Base-by-base conservation (phyloP, 2,329 filamentous ascomycete genomes). In the Fusarium neocosmosporiellum region DNA sequence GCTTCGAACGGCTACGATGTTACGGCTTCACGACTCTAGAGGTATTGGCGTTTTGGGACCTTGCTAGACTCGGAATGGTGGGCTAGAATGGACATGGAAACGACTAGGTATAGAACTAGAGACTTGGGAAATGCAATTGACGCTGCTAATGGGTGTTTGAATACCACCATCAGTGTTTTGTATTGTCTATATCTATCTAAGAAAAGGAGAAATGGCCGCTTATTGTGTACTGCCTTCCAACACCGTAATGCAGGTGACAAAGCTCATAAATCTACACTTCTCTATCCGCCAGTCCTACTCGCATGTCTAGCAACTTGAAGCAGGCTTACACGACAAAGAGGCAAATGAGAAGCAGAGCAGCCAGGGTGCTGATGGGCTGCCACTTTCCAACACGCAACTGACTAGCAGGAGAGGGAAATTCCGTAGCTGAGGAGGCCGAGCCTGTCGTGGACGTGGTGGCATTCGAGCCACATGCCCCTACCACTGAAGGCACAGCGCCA, bases 401-500 rank as follows among this genome's bases (percentile, higher is more conserved):
- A 5, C 16, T 14, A 11, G 18, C 22, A 29, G 54, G 39, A 27
- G 54, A 57, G 39, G 34, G 2, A 5, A 7, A 6, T 6, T 9
- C 34, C 7, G 20, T 37, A 7, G 20, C 14, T 5, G 31, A 34
- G 31, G 50, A 13, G 18, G 54, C 22, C 3, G 55, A 41, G 7
- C 13, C 22, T 14, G 55, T 16, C 11, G 57, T 46, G 14, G 57
- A 11, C 3, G 54, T 29, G 34, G 31, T 34, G n/a, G 24, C 7
- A 27, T 59, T 59, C 5, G 57, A 59, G 27, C 61, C 54, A 31
- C 75, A 77, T 6, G 65, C 64, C 22, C 75, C 75, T 20, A 58
- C 53, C 1, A 67, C 34, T 18, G 66, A 65, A 6, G 69, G 70
- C 16, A 79, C 70, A 14, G 78, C 76, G n/a, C 73, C 53, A 5